These are phyloP conservation scores for Cochlearia excelsa DNA, from an alignment of 345 rosid species.

Conservation along the genomic window DNA sequence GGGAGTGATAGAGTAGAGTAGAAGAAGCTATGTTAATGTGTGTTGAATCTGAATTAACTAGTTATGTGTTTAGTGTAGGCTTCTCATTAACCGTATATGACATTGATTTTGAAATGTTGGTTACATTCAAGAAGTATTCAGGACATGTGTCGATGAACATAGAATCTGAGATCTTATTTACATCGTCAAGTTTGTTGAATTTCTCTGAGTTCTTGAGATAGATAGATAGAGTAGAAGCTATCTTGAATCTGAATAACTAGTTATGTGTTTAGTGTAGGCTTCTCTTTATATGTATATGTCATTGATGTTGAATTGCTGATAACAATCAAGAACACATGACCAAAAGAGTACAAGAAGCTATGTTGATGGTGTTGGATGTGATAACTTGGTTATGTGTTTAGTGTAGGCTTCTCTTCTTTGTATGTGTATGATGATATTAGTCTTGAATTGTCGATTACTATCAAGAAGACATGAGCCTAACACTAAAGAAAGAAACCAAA, in stretches of 20 bases:
- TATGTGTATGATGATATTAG: background rate
- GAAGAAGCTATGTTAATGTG: background rate
- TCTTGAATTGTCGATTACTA: background rate
- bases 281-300: background rate
- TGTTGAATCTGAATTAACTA: background rate
- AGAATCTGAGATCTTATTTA: no score
- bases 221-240: background rate
- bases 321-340: background rate
- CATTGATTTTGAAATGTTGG: background rate
- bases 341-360: background rate
- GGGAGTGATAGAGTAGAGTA: background rate
- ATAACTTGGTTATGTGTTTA: background rate
- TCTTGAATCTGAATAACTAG: background rate
- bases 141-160: no score
- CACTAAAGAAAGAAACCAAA: background rate
- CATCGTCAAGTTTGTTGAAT: no score
- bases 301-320: background rate
- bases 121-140: constrained; percentile 2
- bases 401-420: constrained; percentile 2
- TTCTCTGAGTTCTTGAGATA: no score
- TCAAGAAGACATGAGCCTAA: background rate
- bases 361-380: background rate
- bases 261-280: constrained; percentile 3
- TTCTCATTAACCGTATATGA: background rate
- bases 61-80: background rate